Percentiles rank a stretch among this genome's conserved stretches.
Conservation (phyloP, 371 early-diverging fungal species). For the Zancudomyces culisetae region DNA sequence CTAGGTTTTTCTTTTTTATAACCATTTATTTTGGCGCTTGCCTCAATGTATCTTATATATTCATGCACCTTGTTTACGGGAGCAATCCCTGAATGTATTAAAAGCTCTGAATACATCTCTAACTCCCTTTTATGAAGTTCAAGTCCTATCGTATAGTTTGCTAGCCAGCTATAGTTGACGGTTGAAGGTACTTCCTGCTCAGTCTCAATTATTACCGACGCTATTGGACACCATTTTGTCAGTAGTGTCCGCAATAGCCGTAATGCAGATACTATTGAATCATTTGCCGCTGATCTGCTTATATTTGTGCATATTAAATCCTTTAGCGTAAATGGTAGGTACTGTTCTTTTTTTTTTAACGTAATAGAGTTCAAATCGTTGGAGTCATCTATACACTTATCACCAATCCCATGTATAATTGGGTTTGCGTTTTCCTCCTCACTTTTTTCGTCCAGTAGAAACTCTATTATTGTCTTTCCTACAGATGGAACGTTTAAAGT, state of each 20-base stretch:
- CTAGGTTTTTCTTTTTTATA: neutral
- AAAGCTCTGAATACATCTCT: constrained; percentile 20
- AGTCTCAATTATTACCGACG: constrained; percentile 45
- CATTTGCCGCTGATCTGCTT: constrained; percentile 39
- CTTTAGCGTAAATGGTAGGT: constrained; percentile 47
- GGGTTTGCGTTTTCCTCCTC: constrained; percentile 5
- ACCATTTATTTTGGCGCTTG: neutral
- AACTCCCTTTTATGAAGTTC: constrained; percentile 24
- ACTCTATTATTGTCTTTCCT: constrained; percentile 48
- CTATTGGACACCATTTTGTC: constrained; percentile 49
- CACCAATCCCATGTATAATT: constrained; percentile 10
- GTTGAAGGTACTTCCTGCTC: constrained; percentile 25
- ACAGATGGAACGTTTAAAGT: constrained; percentile 52
- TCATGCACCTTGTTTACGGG: neutral
- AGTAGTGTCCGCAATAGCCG: constrained; percentile 60
- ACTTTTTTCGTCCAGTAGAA: constrained; percentile 43
- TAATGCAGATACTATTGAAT: constrained; percentile 62
- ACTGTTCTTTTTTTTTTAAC: constrained; percentile 5
- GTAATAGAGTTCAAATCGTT: constrained; percentile 8
- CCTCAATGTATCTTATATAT: neutral
- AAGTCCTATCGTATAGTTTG: constrained; percentile 18
- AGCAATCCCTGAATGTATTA: constrained; percentile 11
- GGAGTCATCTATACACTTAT: constrained; percentile 12
- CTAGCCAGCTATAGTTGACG: constrained; percentile 11
- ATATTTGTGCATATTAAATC: constrained; percentile 57